Percentiles rank a stretch among this genome's conserved stretches.
These are phyloP conservation scores for Ustilago shanxiensis DNA, from an alignment of 1,284 basidiomycete species.

Conservation along the genomic window DNA sequence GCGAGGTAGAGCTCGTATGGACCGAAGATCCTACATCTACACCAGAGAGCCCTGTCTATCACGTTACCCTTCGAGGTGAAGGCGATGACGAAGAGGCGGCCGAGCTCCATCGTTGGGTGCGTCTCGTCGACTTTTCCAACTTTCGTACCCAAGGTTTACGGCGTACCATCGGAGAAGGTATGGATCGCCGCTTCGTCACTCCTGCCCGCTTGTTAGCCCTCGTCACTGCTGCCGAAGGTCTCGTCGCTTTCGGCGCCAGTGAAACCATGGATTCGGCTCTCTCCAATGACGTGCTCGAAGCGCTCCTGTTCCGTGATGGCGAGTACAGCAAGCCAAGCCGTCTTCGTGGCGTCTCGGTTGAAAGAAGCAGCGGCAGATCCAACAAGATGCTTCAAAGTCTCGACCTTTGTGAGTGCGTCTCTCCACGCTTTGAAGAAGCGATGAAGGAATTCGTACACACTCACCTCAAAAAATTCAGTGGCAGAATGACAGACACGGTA, in stretches of 20 bases:
- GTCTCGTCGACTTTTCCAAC: conserved; percentile 79
- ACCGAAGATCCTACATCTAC: conserved; percentile 52
- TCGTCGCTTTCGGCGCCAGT: conserved; percentile 66
- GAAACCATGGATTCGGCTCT: conserved; percentile 69
- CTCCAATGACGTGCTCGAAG: conserved; percentile 65
- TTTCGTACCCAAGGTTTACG: conserved; percentile 95
- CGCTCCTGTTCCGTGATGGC: conserved; percentile 66
- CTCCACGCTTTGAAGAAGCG: conserved; percentile 85
- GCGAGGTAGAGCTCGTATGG: conserved; percentile 60
- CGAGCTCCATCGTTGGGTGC: conserved; percentile 55
- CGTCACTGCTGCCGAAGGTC: conserved; percentile 62
- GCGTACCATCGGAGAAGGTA: conserved; percentile 88
- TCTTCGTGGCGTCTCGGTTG: conserved; percentile 65
- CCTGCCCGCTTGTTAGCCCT: conserved; percentile 78
- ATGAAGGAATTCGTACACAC: conserved; percentile 84
- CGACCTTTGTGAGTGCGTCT: conserved; percentile 94
- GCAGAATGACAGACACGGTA: conserved; percentile 41
- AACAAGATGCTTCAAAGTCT: conserved; percentile 79
- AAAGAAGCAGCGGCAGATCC: conserved; percentile 46
- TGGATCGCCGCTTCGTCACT: conserved; percentile 91
- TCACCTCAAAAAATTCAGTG: conserved; percentile 75
- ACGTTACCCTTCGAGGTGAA: conserved; percentile 52
- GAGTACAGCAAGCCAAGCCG: conserved; percentile 58
- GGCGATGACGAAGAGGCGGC: conserved; percentile 37
- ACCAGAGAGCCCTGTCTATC: conserved; percentile 46